These are phyloP conservation scores for Talaromyces islandicus DNA, from an alignment of 2,329 filamentous ascomycete species.

Conservation along the genomic window DNA sequence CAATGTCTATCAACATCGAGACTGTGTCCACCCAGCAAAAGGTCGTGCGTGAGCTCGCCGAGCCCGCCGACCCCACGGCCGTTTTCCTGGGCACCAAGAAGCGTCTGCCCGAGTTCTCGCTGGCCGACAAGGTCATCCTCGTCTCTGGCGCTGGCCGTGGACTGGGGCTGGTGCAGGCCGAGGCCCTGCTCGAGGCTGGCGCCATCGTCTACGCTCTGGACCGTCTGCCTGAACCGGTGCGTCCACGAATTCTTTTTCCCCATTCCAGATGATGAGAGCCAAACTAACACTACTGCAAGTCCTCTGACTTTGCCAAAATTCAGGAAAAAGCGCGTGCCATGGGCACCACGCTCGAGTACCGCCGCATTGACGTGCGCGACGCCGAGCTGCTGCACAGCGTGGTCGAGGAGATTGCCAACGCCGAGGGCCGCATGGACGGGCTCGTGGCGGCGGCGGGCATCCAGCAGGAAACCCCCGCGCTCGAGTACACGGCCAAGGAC, in stretches of 20 bases:
- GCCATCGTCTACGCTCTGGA: constrained; percentile 51
- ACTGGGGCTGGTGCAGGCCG: constrained; percentile 66
- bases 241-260: no score
- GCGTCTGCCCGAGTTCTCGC: constrained; percentile 65
- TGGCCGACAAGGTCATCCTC: constrained; percentile 63
- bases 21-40: constrained; percentile 6
- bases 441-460: constrained; percentile 66
- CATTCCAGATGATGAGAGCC: no score
- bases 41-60: constrained; percentile 7
- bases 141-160: constrained; percentile 68
- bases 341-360: constrained; percentile 65
- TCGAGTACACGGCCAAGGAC: constrained; percentile 66
- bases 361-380: constrained; percentile 74
- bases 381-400: constrained; percentile 60
- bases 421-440: constrained; percentile 70
- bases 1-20: constrained; percentile 11
- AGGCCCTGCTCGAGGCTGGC: constrained; percentile 68
- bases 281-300: constrained; percentile 24
- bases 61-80: constrained; percentile 20
- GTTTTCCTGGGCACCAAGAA: constrained; percentile 26
- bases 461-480: constrained; percentile 74
- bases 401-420: constrained; percentile 61
- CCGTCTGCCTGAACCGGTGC: constrained; percentile 34
- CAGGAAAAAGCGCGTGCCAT: constrained; percentile 60
- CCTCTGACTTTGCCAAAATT: constrained; percentile 58